Base-by-base conservation (phyloP, 257 asterid species). In the Fraxinus cuspidata region DNA sequence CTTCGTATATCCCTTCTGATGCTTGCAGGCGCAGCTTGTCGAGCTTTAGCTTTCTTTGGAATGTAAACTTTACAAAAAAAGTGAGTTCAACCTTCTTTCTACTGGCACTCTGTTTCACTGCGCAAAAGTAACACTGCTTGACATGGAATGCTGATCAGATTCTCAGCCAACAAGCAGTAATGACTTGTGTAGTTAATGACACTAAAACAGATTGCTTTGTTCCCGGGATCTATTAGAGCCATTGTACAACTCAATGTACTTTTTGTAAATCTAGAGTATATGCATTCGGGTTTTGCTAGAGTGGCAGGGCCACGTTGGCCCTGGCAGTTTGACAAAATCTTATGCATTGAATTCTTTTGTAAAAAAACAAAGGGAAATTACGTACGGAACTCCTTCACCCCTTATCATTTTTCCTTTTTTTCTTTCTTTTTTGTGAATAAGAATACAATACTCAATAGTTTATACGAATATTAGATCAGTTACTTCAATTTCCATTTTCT, bases 11-110 rank as follows among this genome's bases (percentile, higher is more conserved):
- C 89, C 51, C 87, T 86, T 27, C 92, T 86, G 53, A 38, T 88
- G 83, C 85, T 80, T 3, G 77, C 84, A 0, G 90, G 90, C 1
- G 88, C 86, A 79, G 88, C 79, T 67, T 88, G 87, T 71, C 92
- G 90, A 0, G 84, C 75, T 71, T 70, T 86, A 8, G 90, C 92
- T 47, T 88, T 88, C 86, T 18, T 88, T 5, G 89, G 90, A n/a
- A 88, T 88, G 92, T 47, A 84, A 75, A 78, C 80, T 29, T 67
- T 86, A 7, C 81, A 79, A 40, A 88, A 86, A 79, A 86, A 86
- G 80, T 84, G 83, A 85, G 70, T 53, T 31, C 58, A 44, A 10
- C 35, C 77, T 32, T 47, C 31, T 25, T 28, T 28, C 31, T 58
- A 70, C 5, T 21, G 47, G 27, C 7, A 47, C 32, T 7, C 1